These are phyloP conservation scores for Talaromyces piceae DNA, from an alignment of 2,329 filamentous ascomycete species.

Conservation along the genomic window DNA sequence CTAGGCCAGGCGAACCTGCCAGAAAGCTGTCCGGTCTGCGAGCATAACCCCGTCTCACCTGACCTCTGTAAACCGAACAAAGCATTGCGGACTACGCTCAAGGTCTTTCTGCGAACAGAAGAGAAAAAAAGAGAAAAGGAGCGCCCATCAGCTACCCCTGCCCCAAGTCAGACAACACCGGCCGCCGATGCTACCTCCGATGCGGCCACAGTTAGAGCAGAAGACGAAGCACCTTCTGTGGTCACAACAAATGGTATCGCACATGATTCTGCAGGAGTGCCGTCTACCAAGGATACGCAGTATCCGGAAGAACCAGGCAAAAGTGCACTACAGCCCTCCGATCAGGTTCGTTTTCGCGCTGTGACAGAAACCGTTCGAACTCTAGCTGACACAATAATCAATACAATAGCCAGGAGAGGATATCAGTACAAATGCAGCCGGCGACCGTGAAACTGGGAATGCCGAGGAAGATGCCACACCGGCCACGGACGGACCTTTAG, in stretches of 20 bases:
- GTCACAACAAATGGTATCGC: not conserved
- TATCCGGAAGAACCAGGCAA: not conserved
- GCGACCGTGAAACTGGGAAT: not conserved
- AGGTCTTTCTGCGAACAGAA: constrained; percentile 81
- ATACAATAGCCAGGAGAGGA: not conserved
- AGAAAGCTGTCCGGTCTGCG: constrained; percentile 82
- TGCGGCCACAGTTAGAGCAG: not conserved
- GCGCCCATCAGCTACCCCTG: constrained; percentile 34
- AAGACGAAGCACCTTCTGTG: not conserved
- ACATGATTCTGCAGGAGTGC: not conserved
- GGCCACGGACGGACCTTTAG: constrained; percentile 7
- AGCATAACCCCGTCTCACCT: constrained; percentile 78
- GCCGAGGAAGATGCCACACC: constrained; percentile 6
- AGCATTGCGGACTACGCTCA: constrained; percentile 81
- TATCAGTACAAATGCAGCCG: not conserved
- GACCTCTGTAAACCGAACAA: constrained; percentile 87
- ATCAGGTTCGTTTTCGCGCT: not conserved
- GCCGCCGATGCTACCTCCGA: constrained; percentile 5
- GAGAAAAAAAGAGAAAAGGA: constrained; percentile 77
- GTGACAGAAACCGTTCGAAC: not conserved
- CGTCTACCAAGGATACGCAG: not conserved
- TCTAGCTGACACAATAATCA: not conserved
- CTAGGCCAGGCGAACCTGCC: constrained; percentile 68
- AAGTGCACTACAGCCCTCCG: not conserved
- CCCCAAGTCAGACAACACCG: constrained; percentile 14